Evolutionary conservation across 2,329 filamentous ascomycete genomes (phyloP).

Genomic region (Ceratocystis alfenasii): DNA sequence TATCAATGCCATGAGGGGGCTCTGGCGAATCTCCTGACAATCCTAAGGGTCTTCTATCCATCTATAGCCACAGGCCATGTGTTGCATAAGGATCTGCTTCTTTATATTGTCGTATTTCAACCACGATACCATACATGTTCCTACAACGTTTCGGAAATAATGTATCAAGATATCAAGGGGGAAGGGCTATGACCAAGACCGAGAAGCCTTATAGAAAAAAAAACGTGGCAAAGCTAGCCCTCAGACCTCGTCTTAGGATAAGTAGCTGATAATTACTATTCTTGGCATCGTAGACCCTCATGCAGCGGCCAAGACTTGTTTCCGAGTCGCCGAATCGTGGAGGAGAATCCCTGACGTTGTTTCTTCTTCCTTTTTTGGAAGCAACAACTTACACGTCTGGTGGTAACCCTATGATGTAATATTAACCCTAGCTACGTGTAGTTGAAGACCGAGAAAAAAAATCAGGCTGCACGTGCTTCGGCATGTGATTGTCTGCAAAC

Average conservation of each 20-base stretch:
- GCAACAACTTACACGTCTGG: neutral
- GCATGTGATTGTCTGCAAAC: neutral
- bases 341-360: neutral
- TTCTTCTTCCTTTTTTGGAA: neutral
- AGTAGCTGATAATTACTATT: neutral
- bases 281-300: neutral
- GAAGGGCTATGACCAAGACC: no score
- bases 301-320: neutral
- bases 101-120: neutral
- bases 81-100: neutral
- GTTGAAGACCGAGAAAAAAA: no score
- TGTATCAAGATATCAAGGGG: neutral
- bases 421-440: neutral
- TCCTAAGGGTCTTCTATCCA: neutral
- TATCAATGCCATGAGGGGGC: no score
- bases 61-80: neutral
- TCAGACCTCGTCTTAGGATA: no score
- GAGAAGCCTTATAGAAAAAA: fast-evolving
- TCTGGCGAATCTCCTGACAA: neutral
- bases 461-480: neutral
- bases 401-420: neutral
- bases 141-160: neutral
- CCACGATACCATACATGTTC: neutral
- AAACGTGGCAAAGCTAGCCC: no score
- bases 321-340: neutral